Percentiles rank a stretch among this genome's conserved stretches.
Conservation (phyloP, 1,139 yeast species). For the Hyphopichia pseudoburtonii region DNA sequence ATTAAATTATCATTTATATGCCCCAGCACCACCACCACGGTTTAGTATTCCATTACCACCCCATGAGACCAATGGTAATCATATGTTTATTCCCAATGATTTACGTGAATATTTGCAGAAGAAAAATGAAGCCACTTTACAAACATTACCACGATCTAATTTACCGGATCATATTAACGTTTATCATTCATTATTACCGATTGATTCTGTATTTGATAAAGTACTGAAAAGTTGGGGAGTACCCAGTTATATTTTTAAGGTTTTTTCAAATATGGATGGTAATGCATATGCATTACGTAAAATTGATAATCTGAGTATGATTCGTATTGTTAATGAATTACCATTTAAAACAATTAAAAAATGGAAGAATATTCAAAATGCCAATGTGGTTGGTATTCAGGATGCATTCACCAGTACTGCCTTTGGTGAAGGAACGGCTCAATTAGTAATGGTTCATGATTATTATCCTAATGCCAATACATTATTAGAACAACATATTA, state of each 20-base stretch:
- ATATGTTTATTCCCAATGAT: slow-evolving; percentile 70
- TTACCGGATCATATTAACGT: slow-evolving; percentile 77
- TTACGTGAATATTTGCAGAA: slow-evolving; percentile 70
- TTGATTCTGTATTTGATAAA: slow-evolving; percentile 61
- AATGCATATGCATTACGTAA: slow-evolving; percentile 73
- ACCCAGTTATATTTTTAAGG: slow-evolving; percentile 71
- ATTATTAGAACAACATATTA: slow-evolving; percentile 33
- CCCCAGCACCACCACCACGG: slow-evolving; percentile 85
- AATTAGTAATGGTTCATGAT: slow-evolving; percentile 36
- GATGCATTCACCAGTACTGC: slow-evolving; percentile 89
- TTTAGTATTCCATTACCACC: slow-evolving; percentile 58
- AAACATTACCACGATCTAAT: slow-evolving; percentile 57
- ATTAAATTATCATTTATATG: slow-evolving; percentile 82
- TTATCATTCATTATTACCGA: slow-evolving; percentile 84
- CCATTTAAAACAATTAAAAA: slow-evolving; percentile 38
- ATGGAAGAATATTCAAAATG: slow-evolving; percentile 49
- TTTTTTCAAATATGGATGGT: slow-evolving; percentile 78
- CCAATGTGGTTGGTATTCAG: slow-evolving; percentile 64
- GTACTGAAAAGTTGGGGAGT: slow-evolving; percentile 59
- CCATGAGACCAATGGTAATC: slow-evolving; percentile 68
- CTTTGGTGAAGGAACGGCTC: slow-evolving; percentile 63
- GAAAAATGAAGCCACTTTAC: slow-evolving; percentile 80
- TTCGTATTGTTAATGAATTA: slow-evolving; percentile 57
- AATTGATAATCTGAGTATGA: slow-evolving; percentile 49
- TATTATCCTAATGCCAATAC: slow-evolving; percentile 43